phyloP scores from a whole-genome alignment of 441 rosid genomes.

The Jatropha podagrica region DNA sequence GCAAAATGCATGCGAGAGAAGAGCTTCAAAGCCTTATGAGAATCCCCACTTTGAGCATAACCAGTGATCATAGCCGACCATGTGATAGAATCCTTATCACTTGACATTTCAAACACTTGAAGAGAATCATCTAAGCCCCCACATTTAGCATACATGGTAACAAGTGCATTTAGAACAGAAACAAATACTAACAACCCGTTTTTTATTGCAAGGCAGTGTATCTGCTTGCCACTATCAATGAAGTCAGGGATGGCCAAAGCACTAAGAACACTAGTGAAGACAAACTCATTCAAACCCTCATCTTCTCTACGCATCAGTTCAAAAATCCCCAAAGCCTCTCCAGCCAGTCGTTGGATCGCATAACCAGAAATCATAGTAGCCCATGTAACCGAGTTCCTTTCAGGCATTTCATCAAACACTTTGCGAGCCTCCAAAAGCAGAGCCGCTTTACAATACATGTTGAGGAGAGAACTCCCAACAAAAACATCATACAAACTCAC shows the following conservation, averaged over 20 bases:
- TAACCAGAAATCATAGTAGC: conserved; percentile 87
- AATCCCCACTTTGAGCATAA: conserved; percentile 73
- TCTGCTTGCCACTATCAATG: conserved; percentile 53
- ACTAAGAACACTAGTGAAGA: conserved; percentile 66
- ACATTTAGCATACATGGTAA: conserved; percentile 86
- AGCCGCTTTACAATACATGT: conserved; percentile 66
- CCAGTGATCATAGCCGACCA: conserved; percentile 94
- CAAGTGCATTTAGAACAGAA: conserved; percentile 67
- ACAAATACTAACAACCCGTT: conserved; percentile 55
- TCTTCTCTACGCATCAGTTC: conserved; percentile 47
- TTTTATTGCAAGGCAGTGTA: conserved; percentile 64
- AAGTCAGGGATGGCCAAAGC: conserved; percentile 46
- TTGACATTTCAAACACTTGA: conserved; percentile 58
- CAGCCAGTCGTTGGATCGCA: conserved; percentile 52
- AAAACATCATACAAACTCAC: conserved; percentile 63
- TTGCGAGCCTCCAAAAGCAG: conserved; percentile 57
- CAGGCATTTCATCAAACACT: conserved; percentile 75
- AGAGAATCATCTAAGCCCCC: conserved; percentile 65
- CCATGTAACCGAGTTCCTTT: conserved; percentile 72
- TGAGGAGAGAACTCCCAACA: conserved; percentile 72
- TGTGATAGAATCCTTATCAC: conserved; percentile 60
- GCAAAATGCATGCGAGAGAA: conserved; percentile 64
- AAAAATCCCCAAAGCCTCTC: conserved; percentile 53
- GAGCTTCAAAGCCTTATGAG: conserved; percentile 54
- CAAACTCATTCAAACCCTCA: conserved; percentile 59